phyloP scores from a whole-genome alignment of 495 filamentous ascomycete species.

The Sordaria brevicollis region DNA sequence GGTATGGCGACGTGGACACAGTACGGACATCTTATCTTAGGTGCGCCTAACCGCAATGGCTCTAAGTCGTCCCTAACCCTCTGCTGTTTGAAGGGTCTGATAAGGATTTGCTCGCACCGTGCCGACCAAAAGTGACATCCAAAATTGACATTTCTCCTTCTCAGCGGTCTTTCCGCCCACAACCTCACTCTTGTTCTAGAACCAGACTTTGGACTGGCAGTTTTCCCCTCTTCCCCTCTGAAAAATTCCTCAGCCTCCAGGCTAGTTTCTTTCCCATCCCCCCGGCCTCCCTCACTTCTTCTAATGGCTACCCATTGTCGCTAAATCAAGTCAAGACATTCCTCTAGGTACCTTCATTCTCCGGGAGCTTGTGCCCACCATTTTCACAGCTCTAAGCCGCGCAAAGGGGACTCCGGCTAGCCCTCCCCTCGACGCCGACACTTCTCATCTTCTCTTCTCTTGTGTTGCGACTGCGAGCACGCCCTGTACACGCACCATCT shows the following conservation, averaged over 20 bases:
- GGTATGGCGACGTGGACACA: not conserved
- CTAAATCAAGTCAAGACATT: not conserved
- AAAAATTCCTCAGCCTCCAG: too few species aligned
- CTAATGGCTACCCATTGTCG: not conserved
- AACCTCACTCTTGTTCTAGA: not conserved
- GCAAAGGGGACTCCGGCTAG: not conserved
- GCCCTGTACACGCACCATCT: not conserved
- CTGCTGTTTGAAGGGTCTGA: not conserved
- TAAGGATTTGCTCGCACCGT: not conserved
- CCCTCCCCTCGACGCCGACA: not conserved
- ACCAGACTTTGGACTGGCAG: not conserved
- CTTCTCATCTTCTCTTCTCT: not conserved
- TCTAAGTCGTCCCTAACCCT: not conserved
- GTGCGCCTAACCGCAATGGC: not conserved
- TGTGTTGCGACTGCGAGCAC: not conserved
- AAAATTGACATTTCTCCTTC: not conserved
- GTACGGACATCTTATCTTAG: not conserved
- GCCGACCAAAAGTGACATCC: not conserved
- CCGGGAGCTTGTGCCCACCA: not conserved
- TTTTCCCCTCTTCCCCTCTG: not conserved
- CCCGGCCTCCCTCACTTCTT: not conserved
- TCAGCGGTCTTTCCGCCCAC: not conserved
- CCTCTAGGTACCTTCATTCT: not conserved
- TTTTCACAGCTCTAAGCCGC: not conserved
- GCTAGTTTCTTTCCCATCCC: not conserved